These are phyloP conservation scores for Fusarium metavorans DNA, from an alignment of 2,329 filamentous ascomycete genomes.

Conservation along the genomic window DNA sequence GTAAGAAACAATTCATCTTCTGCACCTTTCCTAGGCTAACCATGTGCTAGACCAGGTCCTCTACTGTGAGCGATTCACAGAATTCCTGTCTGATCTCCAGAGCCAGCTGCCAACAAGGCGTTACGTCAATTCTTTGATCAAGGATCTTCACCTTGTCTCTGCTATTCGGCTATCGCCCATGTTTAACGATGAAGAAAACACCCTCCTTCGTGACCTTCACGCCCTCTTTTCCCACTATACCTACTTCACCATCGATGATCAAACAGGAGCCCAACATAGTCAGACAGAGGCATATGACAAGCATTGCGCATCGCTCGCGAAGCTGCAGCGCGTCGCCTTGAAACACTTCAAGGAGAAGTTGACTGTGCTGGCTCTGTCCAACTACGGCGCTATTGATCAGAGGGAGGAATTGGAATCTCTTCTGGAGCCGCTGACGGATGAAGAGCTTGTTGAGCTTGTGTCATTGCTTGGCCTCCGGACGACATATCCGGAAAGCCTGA, in stretches of 20 bases:
- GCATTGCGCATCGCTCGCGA: constrained; percentile 82
- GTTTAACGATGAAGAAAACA: constrained; percentile 80
- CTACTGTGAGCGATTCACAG: constrained; percentile 94
- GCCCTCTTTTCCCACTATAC: constrained; percentile 87
- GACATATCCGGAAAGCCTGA: constrained; percentile 79
- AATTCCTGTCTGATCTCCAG: constrained; percentile 89
- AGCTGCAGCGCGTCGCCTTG: constrained; percentile 81
- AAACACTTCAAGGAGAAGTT: constrained; percentile 91
- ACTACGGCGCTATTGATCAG: constrained; percentile 89
- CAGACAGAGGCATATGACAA: constrained; percentile 80
- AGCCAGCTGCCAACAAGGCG: constrained; percentile 94
- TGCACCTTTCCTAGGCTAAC: constrained; percentile 27
- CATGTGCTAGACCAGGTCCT: constrained; percentile 69
- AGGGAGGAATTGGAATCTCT: constrained; percentile 82
- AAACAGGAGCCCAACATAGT: constrained; percentile 82
- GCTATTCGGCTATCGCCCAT: constrained; percentile 83
- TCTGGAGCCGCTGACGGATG: constrained; percentile 77
- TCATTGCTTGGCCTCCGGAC: constrained; percentile 81
- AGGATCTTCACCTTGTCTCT: constrained; percentile 86
- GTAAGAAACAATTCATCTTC: constrained; percentile 46
- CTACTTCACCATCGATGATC: constrained; percentile 90
- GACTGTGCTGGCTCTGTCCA: constrained; percentile 90
- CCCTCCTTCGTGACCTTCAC: constrained; percentile 83
- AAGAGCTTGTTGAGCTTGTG: constrained; percentile 78
- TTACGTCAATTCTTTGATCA: constrained; percentile 90